Evolutionary conservation across 495 filamentous ascomycete species (phyloP).

Genomic region (Parmelia sp.): DNA sequence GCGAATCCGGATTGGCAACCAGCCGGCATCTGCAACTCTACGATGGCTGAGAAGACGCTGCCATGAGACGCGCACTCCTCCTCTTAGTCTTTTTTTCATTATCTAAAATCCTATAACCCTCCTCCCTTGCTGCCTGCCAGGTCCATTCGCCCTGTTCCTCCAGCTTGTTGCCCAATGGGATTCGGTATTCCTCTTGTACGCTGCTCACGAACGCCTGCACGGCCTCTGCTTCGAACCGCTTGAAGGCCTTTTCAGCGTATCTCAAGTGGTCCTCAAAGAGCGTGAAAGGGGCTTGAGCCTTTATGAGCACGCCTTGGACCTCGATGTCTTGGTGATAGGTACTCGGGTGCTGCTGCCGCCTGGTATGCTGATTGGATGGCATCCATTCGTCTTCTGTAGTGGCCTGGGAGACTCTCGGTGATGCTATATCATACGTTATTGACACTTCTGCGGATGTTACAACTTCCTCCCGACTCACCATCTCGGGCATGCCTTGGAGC

Average conservation of each 20-base stretch:
- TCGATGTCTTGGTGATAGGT: neutral
- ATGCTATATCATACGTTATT: neutral
- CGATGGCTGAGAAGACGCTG: neutral
- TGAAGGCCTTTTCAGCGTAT: conserved; percentile 16
- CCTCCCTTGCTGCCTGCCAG: conserved; percentile 25
- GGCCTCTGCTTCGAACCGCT: conserved; percentile 22
- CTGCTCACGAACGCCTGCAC: conserved; percentile 31
- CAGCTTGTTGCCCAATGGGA: conserved; percentile 22
- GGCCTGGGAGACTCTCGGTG: conserved; percentile 9
- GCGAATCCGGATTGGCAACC: neutral
- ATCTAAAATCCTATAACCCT: conserved; percentile 14
- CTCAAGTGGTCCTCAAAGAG: conserved; percentile 27
- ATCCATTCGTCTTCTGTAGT: conserved; percentile 14
- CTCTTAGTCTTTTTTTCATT: conserved; percentile 15
- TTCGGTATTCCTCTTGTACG: conserved; percentile 18
- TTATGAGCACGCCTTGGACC: neutral
- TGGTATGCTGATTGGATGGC: neutral
- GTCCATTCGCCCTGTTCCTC: conserved; percentile 24
- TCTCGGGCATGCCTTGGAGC: neutral
- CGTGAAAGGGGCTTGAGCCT: conserved; percentile 10
- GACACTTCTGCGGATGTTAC: neutral
- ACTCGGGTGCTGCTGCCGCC: neutral
- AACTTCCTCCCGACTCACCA: conserved; percentile 6
- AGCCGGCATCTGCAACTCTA: neutral
- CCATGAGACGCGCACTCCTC: conserved; percentile 8